Percentiles rank a stretch among this genome's conserved stretches.
Evolutionary conservation across 2,329 filamentous ascomycete species (phyloP).

Genomic region (Pseudogymnoascus pannorum): DNA sequence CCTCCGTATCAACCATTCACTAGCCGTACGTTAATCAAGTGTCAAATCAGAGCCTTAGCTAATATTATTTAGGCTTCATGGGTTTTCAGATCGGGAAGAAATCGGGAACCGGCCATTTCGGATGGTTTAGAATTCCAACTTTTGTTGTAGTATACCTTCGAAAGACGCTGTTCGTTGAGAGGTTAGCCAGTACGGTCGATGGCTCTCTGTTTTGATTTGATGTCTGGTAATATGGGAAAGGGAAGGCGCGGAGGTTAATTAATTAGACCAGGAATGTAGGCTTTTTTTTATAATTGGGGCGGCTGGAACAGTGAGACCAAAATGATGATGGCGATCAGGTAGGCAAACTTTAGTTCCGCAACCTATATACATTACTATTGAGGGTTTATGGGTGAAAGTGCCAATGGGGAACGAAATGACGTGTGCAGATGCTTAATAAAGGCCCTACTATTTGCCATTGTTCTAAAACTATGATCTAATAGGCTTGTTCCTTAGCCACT

Average conservation of each 20-base stretch:
- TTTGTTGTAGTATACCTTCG: constrained; percentile 22
- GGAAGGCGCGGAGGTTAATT: not conserved
- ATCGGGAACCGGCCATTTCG: constrained; percentile 26
- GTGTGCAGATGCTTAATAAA: not conserved
- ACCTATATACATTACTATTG: not conserved
- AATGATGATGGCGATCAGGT: not conserved
- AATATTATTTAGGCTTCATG: constrained; percentile 14
- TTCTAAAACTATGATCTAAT: not conserved
- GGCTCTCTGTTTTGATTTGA: constrained; percentile 16
- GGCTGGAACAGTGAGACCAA: not conserved
- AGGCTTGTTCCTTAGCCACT: not conserved
- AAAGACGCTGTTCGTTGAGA: constrained; percentile 24
- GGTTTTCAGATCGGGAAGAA: constrained; percentile 35
- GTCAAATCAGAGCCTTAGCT: not conserved
- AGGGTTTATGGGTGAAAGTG: not conserved
- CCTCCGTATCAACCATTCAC: constrained; percentile 19
- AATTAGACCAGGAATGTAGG: not conserved
- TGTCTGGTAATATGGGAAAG: not conserved
- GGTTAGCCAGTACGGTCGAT: constrained; percentile 16
- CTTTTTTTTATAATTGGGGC: not conserved
- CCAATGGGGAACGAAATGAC: not conserved
- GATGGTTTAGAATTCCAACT: constrained; percentile 21
- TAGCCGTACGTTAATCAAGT: constrained; percentile 13
- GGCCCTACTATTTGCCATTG: not conserved
- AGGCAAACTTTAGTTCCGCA: not conserved